Evolutionary conservation across 2,329 filamentous ascomycete genomes (phyloP), one percentile per base, ranked within the genome.

Genomic region (Fusarium oxysporum): DNA sequence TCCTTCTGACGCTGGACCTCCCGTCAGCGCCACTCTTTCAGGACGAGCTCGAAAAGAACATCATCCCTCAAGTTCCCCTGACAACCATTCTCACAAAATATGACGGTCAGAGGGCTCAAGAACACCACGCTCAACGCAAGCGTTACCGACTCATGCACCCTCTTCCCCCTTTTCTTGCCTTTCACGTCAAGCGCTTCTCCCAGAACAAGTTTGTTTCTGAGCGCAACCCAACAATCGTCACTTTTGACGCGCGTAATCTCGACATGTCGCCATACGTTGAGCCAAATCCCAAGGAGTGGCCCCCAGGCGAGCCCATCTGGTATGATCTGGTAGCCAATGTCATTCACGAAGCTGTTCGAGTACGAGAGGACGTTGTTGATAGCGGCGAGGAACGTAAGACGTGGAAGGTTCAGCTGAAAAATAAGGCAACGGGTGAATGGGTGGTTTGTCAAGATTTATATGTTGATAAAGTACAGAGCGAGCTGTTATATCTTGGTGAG

Each of bases 311-410:
- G 80, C 95, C 96, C 4, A 93, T 98, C 75, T 91, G 93, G 86
- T 99, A 99, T 82, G 96, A 99, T 81, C 89, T 99, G 21, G 94
- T 98, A 10, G 95, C 96, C 62, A 99, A 99, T 82, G 93, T 99
- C 71, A 97, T 91, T 68, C 96, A 92, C 85, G 96, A 92, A 86
- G 95, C 90, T 47, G 92, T 96, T 55, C 89, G 92, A 65, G 90
- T 90, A 37, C 88, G 90, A 73, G 93, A 96, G 73, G 94, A 96
- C 72, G 95, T 97, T 2, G 95, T 97, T 59, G 95, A 96, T 51
- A 95, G 94, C 76, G 93, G 91, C 48, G 95, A 98, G 83, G 93
- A 93, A 83, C 86, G 85, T 67, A 97, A 97, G 81, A 94, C 95
- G 17, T 99, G 96, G 95, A 95, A 97, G 81, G 94, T 95, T 28